Evolutionary conservation across 768 basidiomycete species (phyloP), one percentile per base, ranked within the genome.

Genomic region (Russula vinacea): DNA sequence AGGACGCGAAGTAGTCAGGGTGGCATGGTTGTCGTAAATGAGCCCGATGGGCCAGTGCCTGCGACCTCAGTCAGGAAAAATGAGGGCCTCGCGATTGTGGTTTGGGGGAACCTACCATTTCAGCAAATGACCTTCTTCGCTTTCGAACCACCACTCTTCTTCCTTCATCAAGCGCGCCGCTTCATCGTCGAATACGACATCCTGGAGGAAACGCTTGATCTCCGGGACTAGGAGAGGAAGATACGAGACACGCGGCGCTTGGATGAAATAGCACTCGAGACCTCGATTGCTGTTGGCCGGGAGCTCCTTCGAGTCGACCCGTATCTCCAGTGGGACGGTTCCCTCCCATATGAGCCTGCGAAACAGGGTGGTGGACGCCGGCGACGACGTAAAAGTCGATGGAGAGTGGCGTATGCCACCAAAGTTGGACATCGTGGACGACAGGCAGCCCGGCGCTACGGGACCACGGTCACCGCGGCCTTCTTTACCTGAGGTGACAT

Each of bases 41-140:
- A 98, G 81, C 37, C 97, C 97, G 62, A 99, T 84, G 55, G 96
- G 88, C 97, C 96, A 98, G 75, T 99, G 95, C 95, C 97, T 99
- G 71, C 50, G 39, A 54, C 16, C n/a, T 9, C 19, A 24, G 62
- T 42, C 17, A 47, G 26, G 47, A 42, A 44, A 51, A 44, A 51
- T 29, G 33, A 29, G 45, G 14, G 37, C 35, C n/a, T 42, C 19
- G 51, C 40, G 14, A 22, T 7, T n/a, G 26, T 50, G 22, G 45
- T 47, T 19, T 7, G 29, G 10, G 24, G 24, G 47, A 24, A 37
- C 55, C 66, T 62, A 96, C 96, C 96, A 98, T 77, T 94, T 92
- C 70, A 95, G 80, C 55, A 90, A 72, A 7, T 81, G 83, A 35
- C 92, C 91, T 68, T 86, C 89, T 58, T 90, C 89, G 66, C 87